phyloP scores from a whole-genome alignment of 352 stramenopile species.

The Pythium rhizo-oryzae region DNA sequence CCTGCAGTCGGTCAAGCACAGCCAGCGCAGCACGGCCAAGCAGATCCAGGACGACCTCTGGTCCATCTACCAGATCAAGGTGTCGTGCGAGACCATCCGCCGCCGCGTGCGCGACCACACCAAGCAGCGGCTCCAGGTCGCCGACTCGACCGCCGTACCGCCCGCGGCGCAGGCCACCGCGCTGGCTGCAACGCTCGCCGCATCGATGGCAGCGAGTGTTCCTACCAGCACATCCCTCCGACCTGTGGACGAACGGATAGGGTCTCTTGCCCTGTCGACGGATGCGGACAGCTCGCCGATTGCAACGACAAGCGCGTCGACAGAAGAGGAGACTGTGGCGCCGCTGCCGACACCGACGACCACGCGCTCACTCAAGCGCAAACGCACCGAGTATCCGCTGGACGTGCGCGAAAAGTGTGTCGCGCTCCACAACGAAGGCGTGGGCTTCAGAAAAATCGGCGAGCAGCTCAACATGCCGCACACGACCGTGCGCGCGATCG shows the following conservation, averaged over 20 bases:
- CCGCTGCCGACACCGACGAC: neutral
- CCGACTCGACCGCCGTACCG: constrained; percentile 3
- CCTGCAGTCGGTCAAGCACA: constrained; percentile 55
- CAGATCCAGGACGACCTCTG: constrained; percentile 63
- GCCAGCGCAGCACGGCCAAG: constrained; percentile 57
- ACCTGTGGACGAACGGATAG: constrained; percentile 1
- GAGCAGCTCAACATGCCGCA: constrained; percentile 66
- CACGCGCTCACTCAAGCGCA: constrained; percentile 28
- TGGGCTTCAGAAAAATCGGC: constrained; percentile 64
- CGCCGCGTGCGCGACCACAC: constrained; percentile 58
- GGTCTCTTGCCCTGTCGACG: neutral
- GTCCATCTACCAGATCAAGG: constrained; percentile 57
- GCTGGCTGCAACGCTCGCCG: neutral
- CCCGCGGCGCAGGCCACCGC: neutral
- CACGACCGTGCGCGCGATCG: constrained; percentile 72
- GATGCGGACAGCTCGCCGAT: neutral
- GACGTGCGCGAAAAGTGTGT: constrained; percentile 62
- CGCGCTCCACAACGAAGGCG: constrained; percentile 45
- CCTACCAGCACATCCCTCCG: neutral
- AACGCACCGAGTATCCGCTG: constrained; percentile 61
- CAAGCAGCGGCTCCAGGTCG: constrained; percentile 19
- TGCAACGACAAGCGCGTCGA: neutral
- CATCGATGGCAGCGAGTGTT: neutral
- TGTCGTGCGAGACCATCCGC: constrained; percentile 64
- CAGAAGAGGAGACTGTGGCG: neutral